phyloP scores from a whole-genome alignment of 169 alveolate genomes.

The Condylostoma magnum region DNA sequence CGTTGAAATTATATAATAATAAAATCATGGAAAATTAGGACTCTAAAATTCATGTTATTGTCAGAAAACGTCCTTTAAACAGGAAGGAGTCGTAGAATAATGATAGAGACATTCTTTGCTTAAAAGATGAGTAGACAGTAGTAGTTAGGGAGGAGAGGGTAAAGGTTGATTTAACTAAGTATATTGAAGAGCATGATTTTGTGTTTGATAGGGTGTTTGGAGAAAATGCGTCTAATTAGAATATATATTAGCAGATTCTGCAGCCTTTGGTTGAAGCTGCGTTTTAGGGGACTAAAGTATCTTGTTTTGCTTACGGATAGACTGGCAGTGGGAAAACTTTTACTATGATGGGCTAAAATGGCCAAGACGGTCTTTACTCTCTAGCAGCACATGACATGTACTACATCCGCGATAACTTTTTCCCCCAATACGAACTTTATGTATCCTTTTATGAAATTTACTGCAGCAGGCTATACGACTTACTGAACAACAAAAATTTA shows the following conservation, averaged over 20 bases:
- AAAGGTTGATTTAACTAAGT: constrained; percentile 83
- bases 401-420: constrained; percentile 69
- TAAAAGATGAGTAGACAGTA: background rate
- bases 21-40: too few species aligned
- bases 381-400: constrained; percentile 93
- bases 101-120: background rate
- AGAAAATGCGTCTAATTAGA: constrained; percentile 64
- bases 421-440: constrained; percentile 60
- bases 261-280: constrained; percentile 93
- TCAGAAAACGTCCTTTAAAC: background rate
- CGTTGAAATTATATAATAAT: too few species aligned
- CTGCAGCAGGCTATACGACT: constrained; percentile 97
- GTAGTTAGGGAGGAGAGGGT: constrained; percentile 28
- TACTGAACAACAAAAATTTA: constrained; percentile 90
- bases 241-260: constrained; percentile 47
- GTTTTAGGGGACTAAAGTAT: constrained; percentile 91
- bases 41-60: background rate
- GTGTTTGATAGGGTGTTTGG: constrained; percentile 79
- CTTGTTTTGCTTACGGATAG: constrained; percentile 98
- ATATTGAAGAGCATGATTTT: constrained; percentile 82
- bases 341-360: constrained; percentile 95
- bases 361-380: constrained; percentile 91
- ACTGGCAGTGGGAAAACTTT: constrained; percentile 97
- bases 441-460: constrained; percentile 98
- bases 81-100: background rate